Evolutionary conservation across 306 rosid species (phyloP).

Genomic region (Ochetophila trinervis): DNA sequence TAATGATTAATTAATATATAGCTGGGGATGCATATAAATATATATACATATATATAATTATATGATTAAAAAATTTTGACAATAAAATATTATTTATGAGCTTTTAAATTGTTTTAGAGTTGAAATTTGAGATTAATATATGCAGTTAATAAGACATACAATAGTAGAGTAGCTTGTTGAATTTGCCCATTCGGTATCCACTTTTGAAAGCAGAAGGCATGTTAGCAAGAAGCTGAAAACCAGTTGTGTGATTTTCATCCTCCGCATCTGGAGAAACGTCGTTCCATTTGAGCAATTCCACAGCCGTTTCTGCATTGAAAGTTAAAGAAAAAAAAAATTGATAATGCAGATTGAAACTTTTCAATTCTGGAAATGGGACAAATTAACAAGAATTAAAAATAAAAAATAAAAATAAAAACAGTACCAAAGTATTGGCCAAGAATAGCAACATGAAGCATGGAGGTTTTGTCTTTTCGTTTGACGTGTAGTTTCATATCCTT

Average conservation of each 20-base stretch:
- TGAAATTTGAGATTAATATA: too few species aligned
- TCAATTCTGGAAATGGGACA: not conserved
- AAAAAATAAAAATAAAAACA: not conserved
- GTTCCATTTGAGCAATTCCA: not conserved
- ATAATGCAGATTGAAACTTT: not conserved
- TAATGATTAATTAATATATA: too few species aligned
- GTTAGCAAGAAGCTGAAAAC: constrained; percentile 22
- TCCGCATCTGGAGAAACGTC: not conserved
- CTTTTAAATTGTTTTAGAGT: too few species aligned
- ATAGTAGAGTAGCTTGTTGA: not conserved
- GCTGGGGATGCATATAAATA: too few species aligned
- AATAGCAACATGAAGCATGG: constrained; percentile 30
- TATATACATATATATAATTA: too few species aligned
- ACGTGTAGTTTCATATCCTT: not conserved
- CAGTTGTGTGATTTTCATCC: constrained; percentile 18
- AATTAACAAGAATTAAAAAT: too few species aligned
- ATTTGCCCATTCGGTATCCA: not conserved
- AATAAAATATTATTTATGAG: too few species aligned
- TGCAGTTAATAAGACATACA: constrained; percentile 10
- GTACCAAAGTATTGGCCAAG: constrained; percentile 24
- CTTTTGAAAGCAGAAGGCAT: constrained; percentile 25
- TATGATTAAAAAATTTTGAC: too few species aligned
- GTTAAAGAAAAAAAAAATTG: not conserved
- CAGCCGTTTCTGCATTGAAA: constrained; percentile 10
- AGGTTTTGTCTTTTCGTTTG: not conserved